These are phyloP conservation scores for Bryopsis sp. DNA, from an alignment of 139 green algal species.

Conservation along the genomic window DNA sequence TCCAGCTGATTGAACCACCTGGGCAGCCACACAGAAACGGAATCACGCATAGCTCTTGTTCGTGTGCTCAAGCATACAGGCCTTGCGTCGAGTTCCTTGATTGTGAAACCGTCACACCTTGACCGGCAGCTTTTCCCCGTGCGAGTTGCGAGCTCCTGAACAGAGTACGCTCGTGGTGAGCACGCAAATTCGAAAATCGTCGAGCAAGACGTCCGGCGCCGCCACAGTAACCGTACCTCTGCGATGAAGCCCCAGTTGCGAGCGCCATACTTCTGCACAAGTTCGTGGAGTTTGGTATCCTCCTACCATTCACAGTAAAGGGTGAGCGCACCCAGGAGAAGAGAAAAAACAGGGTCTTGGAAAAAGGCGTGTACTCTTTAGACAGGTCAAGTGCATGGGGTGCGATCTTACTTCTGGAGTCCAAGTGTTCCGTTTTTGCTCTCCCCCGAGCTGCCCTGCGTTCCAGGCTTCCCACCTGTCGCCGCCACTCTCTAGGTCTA, in stretches of 20 bases:
- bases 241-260: constrained; percentile 5
- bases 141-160: constrained; percentile 9
- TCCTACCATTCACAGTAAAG: too few relatives aligned
- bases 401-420: too few relatives aligned
- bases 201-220: neutral
- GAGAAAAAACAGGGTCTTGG: too few relatives aligned
- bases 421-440: too few relatives aligned
- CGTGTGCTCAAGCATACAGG: neutral
- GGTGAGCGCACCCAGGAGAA: too few relatives aligned
- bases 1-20: constrained; percentile 15
- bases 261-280: neutral
- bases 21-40: neutral
- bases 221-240: neutral
- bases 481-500: too few relatives aligned
- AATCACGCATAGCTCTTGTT: neutral
- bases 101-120: neutral
- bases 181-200: neutral
- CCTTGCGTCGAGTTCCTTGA: neutral
- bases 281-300: constrained; percentile 2
- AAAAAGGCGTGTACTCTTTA: too few relatives aligned
- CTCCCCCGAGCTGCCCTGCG: too few relatives aligned
- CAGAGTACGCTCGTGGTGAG: too few relatives aligned
- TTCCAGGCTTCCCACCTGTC: too few relatives aligned
- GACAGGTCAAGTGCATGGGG: too few relatives aligned
- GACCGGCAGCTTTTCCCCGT: constrained; percentile 13